Base-by-base conservation (phyloP, 495 filamentous ascomycete species). In the Pseudomonodictys pantanalensis region DNA sequence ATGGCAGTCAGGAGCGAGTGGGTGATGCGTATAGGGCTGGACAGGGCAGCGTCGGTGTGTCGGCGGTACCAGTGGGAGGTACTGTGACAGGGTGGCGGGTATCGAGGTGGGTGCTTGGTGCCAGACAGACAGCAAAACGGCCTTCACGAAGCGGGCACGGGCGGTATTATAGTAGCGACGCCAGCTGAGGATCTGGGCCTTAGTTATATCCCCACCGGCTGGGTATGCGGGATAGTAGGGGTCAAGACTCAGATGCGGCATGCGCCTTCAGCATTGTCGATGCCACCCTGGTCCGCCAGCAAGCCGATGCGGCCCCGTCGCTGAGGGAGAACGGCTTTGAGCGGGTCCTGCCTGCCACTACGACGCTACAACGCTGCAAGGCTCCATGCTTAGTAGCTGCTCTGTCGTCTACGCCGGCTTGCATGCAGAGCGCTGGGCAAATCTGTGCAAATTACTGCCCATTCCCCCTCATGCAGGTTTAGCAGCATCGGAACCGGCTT, bases 181-280 rank as follows among this genome's bases (percentile, higher is more conserved):
- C 30, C 17, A 20, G n/a, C 49, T 23, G 26, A 35, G 53, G 4
- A 46, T 33, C 53, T 38, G 53, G 53, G 8, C 51, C 53, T 55
- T 47, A n/a, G n/a, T 33, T 33, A 56, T 56, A 18, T 18, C 38
- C 41, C 53, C 49, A 54, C n/a, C n/a, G 35, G 46, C 17, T 42
- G 44, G 23, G 7, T 5, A 33, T 11, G 49, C 3, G 5, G 32
- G n/a, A n/a, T n/a, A n/a, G n/a, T n/a, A n/a, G n/a, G n/a, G n/a
- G n/a, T n/a, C n/a, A n/a, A n/a, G n/a, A n/a, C n/a, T n/a, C n/a
- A n/a, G n/a, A n/a, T n/a, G n/a, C n/a, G n/a, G n/a, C n/a, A n/a
- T n/a, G n/a, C n/a, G n/a, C n/a, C n/a, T n/a, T n/a, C n/a, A n/a
- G n/a, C n/a, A n/a, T n/a, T n/a, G n/a, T n/a, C n/a, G n/a, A n/a